These are phyloP conservation scores for Phaseolus coccineus DNA, from an alignment of 331 rosid species.

Conservation along the genomic window DNA sequence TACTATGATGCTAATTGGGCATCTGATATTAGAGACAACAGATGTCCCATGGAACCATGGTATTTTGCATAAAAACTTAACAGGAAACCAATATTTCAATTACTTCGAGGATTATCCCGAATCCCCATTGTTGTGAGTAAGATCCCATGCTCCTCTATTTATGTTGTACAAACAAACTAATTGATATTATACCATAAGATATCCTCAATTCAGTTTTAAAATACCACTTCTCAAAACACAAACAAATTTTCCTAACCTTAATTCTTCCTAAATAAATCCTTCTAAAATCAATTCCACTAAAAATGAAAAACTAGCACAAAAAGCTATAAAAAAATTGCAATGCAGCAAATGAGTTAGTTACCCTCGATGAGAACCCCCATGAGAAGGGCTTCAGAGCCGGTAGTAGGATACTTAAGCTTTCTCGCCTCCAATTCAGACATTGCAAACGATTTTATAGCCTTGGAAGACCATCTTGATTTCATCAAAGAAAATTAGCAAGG, in stretches of 20 bases:
- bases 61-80: background rate
- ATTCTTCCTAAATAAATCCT: background rate
- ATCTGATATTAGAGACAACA: background rate
- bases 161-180: background rate
- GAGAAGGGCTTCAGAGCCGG: constrained; percentile 79
- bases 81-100: background rate
- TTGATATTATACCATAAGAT: background rate
- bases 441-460: constrained; percentile 78
- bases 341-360: constrained; percentile 37
- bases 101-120: background rate
- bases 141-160: constrained; percentile 1
- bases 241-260: background rate
- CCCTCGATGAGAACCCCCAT: constrained; percentile 86
- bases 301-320: background rate
- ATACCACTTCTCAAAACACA: background rate
- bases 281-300: background rate
- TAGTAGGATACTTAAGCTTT: constrained; percentile 63
- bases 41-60: background rate
- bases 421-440: constrained; percentile 77
- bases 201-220: background rate
- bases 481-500: constrained; percentile 25
- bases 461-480: constrained; percentile 78
- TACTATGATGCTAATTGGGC: too few relatives aligned
- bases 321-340: background rate
- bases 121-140: background rate